phyloP scores from a whole-genome alignment of 176 grass and related monocot genomes.

The Zoysia pacifica region DNA sequence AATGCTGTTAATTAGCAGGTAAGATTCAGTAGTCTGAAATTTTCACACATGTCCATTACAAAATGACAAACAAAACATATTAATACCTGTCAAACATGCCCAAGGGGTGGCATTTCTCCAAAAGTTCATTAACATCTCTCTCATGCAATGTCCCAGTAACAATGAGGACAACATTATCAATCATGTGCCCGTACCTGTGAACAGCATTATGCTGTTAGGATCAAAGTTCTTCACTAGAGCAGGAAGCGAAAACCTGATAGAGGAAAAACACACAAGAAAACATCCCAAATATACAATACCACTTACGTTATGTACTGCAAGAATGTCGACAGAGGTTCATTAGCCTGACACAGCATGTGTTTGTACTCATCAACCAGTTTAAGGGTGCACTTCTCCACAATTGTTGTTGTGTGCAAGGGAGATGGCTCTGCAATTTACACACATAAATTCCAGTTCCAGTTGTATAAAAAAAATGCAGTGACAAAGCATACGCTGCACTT shows the following conservation, averaged over 20 bases:
- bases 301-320: conserved; percentile 91
- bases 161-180: conserved; percentile 99
- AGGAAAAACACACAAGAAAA: conserved; percentile 1
- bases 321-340: conserved; percentile 88
- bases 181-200: conserved; percentile 89
- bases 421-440: conserved; percentile 76
- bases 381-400: conserved; percentile 97
- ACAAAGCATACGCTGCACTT: conserved; percentile 24
- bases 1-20: conserved; percentile 60
- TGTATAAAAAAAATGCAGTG: neutral
- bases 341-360: conserved; percentile 97
- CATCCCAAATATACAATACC: neutral
- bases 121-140: conserved; percentile 92
- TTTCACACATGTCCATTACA: neutral
- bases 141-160: conserved; percentile 96
- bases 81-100: conserved; percentile 99
- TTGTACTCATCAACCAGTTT: conserved; percentile 99
- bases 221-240: conserved; percentile 24
- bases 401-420: conserved; percentile 93
- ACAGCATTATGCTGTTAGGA: conserved; percentile 21
- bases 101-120: conserved; percentile 98
- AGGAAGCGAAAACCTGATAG: neutral
- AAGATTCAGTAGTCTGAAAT: conserved; percentile 30
- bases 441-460: conserved; percentile 30
- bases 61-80: conserved; percentile 5